Base-by-base conservation (phyloP, 345 rosid species). In the Acer negundo region DNA sequence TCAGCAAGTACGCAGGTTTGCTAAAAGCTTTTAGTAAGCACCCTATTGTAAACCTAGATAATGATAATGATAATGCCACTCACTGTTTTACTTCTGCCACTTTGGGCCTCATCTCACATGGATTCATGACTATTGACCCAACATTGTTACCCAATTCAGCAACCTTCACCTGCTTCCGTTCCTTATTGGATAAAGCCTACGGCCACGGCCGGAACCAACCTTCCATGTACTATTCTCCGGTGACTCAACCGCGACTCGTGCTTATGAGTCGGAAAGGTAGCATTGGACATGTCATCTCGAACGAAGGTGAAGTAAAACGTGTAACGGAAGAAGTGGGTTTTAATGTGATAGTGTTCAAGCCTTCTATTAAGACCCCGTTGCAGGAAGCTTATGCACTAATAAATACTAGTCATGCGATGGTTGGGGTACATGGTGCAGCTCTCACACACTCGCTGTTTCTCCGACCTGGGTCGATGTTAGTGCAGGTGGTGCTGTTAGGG, bases 341-440 rank as follows among this genome's bases (percentile, higher is more conserved):
- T 46, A 85, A 89, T 11, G 94, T 88, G 3, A 63, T 73, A 6
- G 11, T 47, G 42, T 87, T 87, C 6, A 62, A 79, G 68, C 90
- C 92, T 9, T 80, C 53, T 0, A 8, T 61, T 3, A 75, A 1
- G 0, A 84, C 85, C 1, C 71, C 77, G 0, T 67, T 92, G 69
- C 77, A 28, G 1, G 55, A 86, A 65, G 83, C 88, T 0, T 89
- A 85, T 79, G 77, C 67, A 2, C 66, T 85, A 2, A 42, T 90
- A 20, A 87, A 86, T 70, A 85, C 91, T 1, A 87, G 90, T 62
- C 90, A 89, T 9, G 88, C 73, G 6, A 85, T 89, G 87, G 62
- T 90, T 0, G 92, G 93, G 38, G 89, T 92, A 42, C 94, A 90
- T 10, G 92, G 94, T 7, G 92, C 92, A 2, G 94, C 88, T 1